These are phyloP conservation scores for Fusarium duplospermum DNA, from an alignment of 2,329 filamentous ascomycete genomes.

Conservation along the genomic window DNA sequence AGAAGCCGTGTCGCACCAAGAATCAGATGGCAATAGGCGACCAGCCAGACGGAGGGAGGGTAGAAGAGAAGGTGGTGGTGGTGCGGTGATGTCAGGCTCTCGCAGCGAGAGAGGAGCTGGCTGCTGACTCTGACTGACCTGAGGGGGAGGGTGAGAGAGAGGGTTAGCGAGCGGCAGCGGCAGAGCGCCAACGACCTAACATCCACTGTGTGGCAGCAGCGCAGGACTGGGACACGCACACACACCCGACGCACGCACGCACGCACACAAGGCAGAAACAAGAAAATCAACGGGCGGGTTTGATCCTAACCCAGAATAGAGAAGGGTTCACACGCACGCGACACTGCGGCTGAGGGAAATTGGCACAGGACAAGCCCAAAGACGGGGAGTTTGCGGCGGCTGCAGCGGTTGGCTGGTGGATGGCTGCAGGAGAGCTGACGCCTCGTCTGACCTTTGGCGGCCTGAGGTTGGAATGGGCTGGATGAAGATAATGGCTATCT, in stretches of 20 bases:
- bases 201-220: conserved; percentile 1
- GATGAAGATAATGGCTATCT: background rate
- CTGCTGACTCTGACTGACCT: background rate
- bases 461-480: background rate
- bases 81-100: conserved; percentile 34
- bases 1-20: background rate
- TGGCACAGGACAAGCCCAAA: background rate
- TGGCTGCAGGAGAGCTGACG: conserved; percentile 5
- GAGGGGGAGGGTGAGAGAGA: background rate
- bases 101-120: conserved; percentile 5
- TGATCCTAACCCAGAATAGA: conserved; percentile 8
- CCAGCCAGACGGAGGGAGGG: background rate
- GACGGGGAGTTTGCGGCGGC: conserved; percentile 18
- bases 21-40: conserved; percentile 5
- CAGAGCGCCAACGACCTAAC: conserved; percentile 18
- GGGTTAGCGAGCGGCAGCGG: conserved; percentile 38
- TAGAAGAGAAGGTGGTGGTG: conserved; percentile 5
- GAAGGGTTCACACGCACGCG: conserved; percentile 27
- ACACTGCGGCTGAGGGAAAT: conserved; percentile 20
- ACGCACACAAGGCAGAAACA: background rate
- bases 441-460: background rate
- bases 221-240: conserved; percentile 3
- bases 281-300: conserved; percentile 4
- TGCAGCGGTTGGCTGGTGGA: conserved; percentile 23
- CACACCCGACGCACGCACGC: background rate